Conservation (phyloP, 257 asterid species). For the Prunella vulgaris region DNA sequence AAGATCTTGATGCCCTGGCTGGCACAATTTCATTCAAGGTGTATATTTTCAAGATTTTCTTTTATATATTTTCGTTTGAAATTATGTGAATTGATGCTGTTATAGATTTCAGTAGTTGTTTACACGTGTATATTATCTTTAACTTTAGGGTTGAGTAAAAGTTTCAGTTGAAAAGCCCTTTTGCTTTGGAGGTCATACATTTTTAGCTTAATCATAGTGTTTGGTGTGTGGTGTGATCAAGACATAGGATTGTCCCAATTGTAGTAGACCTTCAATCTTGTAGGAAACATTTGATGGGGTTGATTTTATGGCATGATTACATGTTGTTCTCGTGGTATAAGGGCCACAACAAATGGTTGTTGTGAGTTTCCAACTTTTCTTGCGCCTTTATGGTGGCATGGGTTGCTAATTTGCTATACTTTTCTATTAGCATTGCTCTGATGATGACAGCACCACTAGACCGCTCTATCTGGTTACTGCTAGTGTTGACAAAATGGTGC, state of each 20-base stretch:
- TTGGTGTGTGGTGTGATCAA: too few species aligned
- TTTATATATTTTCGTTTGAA: background rate
- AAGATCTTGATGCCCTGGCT: constrained; percentile 98
- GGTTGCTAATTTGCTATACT: background rate
- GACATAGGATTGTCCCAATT: background rate
- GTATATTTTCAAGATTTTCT: background rate
- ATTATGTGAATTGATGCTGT: constrained; percentile 1
- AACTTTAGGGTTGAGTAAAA: background rate
- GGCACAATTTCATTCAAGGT: constrained; percentile 95
- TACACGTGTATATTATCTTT: background rate
- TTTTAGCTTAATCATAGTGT: too few species aligned
- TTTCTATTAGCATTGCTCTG: constrained; percentile 75
- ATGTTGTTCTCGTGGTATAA: background rate
- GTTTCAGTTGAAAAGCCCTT: background rate
- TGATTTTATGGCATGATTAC: background rate
- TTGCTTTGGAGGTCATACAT: background rate
- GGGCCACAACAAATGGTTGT: too few species aligned
- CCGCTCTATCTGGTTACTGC: constrained; percentile 88
- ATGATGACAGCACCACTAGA: constrained; percentile 76
- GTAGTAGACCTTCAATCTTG: background rate
- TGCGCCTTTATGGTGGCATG: background rate
- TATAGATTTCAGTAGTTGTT: too few species aligned
- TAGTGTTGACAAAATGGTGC: constrained; percentile 90
- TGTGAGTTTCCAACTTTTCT: background rate
- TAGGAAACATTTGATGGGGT: background rate